phyloP scores from a whole-genome alignment of 495 filamentous ascomycete genomes.

The Cenococcum geophilum region DNA sequence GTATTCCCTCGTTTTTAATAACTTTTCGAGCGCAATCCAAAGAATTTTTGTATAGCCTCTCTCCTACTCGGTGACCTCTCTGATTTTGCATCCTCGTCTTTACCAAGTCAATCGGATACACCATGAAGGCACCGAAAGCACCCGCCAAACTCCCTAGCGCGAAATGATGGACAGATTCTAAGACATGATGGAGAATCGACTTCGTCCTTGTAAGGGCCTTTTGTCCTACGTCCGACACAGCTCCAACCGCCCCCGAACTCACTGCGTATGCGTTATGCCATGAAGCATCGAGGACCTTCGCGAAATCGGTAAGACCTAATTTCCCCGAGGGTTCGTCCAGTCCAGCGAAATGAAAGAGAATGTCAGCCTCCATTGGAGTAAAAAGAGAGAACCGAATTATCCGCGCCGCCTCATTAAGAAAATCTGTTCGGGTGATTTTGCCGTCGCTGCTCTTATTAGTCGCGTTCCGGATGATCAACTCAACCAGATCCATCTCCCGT shows the following conservation, averaged over 20 bases:
- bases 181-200: conserved; percentile 52
- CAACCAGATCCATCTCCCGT: conserved; percentile 94
- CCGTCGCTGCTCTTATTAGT: conserved; percentile 77
- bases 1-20: conserved; percentile 82
- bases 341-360: conserved; percentile 96
- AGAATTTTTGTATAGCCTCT: conserved; percentile 92
- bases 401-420: conserved; percentile 86
- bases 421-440: conserved; percentile 89
- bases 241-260: conserved; percentile 40
- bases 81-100: conserved; percentile 99
- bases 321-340: conserved; percentile 81
- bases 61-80: conserved; percentile 68
- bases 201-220: conserved; percentile 46
- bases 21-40: conserved; percentile 90
- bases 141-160: conserved; percentile 81
- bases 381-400: conserved; percentile 89
- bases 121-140: conserved; percentile 97
- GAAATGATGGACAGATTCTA: conserved; percentile 86
- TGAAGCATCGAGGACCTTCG: conserved; percentile 87
- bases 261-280: conserved; percentile 62
- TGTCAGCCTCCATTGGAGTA: conserved; percentile 98
- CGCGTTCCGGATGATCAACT: conserved; percentile 81
- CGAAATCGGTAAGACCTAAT: conserved; percentile 77
- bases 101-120: conserved; percentile 96
- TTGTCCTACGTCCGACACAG: conserved; percentile 44